Evolutionary conservation across 192 early-diverging fungal species (phyloP), one percentile per base, ranked within the genome.

Genomic region (Backusella psychrophila): DNA sequence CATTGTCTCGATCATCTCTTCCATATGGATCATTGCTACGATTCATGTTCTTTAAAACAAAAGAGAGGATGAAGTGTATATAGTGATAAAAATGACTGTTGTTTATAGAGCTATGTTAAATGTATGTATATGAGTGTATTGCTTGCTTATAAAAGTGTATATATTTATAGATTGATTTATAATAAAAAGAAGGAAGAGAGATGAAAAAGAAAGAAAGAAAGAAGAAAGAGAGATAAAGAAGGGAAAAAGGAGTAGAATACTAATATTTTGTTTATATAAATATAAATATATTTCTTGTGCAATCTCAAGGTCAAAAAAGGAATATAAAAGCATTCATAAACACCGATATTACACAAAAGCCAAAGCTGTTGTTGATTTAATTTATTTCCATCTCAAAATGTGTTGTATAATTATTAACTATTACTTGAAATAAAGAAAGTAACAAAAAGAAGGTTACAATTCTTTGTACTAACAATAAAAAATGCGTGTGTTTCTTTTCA

Each of bases 1-100:
- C 79, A 53, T 71, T 77, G 2, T 76, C 76, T 73, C 46, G 21
- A 63, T 63, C 56, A 63, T 63, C 56, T 63, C 26, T 63, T 29
- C 23, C 56, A 6, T 63, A 63, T 63, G 56, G 23, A 63, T 63
- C 56, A 12, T 63, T 63, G 12, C 7, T 63, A 63, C 26, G 56
- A 63, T 29, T 63, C 56, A 63, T 63, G n/a, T 36, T 59, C 41
- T 23, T 75, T 44, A 35, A 42, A 15, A 31, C 42, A 14, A 33
- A 33, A 33, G 33, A 33, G 33, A 3, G 33, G 33, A 33, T 33
- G 33, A 3, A 42, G 71, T 39, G 11, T 39, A 9, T 39, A 39
- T 39, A 39, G 38, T 39, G 11, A 39, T 39, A 12, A 3, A 39
- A 11, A 39, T 39, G 38, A 39, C 38, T 39, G 38, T 11, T 39